Conservation (phyloP, 495 filamentous ascomycete genomes). For the Umbilicaria muhlenbergii region DNA sequence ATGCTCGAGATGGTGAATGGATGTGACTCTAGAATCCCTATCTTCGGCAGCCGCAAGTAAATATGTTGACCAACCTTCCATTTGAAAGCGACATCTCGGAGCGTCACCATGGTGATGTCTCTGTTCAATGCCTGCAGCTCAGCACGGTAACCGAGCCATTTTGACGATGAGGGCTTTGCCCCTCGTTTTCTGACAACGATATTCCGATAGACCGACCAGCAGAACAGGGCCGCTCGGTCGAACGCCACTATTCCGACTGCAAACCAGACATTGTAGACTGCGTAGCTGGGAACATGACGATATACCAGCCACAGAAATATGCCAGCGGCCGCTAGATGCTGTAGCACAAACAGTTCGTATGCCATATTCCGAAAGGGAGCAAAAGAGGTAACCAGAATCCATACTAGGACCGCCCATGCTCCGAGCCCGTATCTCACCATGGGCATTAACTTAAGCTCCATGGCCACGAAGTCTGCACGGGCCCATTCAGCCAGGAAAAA, state of each 20-base stretch:
- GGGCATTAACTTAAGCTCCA: constrained; percentile 44
- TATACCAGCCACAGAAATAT: constrained; percentile 34
- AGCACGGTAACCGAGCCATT: constrained; percentile 33
- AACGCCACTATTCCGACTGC: constrained; percentile 43
- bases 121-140: constrained; percentile 37
- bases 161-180: constrained; percentile 4
- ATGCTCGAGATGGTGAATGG: constrained; percentile 52
- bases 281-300: constrained; percentile 45
- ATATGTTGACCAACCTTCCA: constrained; percentile 54
- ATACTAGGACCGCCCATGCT: constrained; percentile 59
- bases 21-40: constrained; percentile 45
- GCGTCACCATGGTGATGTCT: constrained; percentile 40
- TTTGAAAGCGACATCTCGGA: constrained; percentile 43
- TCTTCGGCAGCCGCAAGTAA: constrained; percentile 44
- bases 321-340: constrained; percentile 55
- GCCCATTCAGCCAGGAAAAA: constrained; percentile 59
- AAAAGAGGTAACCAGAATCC: constrained; percentile 52
- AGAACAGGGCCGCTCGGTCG: constrained; percentile 30
- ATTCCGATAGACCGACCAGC: constrained; percentile 37
- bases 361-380: constrained; percentile 49
- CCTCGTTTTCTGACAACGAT: constrained; percentile 28
- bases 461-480: constrained; percentile 42
- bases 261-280: constrained; percentile 47
- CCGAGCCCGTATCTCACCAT: constrained; percentile 55
- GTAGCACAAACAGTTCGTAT: constrained; percentile 73